Evolutionary conservation across 2,329 filamentous ascomycete genomes (phyloP).

Genomic region (Colletotrichum tropicale): DNA sequence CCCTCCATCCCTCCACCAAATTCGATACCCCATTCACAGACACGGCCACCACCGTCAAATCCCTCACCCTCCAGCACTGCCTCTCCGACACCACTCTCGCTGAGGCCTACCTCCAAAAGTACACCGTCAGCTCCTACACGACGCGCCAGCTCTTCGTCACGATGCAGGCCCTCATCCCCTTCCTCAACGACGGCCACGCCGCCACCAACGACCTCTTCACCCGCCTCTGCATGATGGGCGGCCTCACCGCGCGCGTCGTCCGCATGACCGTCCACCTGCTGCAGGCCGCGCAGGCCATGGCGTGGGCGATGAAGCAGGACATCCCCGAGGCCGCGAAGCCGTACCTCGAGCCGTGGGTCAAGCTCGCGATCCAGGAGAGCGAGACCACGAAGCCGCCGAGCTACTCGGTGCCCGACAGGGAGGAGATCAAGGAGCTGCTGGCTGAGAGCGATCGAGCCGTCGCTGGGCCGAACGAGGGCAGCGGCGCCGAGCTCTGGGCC

Average conservation of each 20-base stretch:
- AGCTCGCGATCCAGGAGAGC: slow-evolving; percentile 2
- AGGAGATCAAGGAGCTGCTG: slow-evolving; percentile 10
- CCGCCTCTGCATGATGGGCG: slow-evolving; percentile 12
- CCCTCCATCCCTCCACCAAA: not conserved
- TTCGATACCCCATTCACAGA: slow-evolving; percentile 8
- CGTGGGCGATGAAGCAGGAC: slow-evolving; percentile 16
- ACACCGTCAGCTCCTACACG: not conserved
- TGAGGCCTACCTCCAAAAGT: slow-evolving; percentile 1
- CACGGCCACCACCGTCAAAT: not conserved
- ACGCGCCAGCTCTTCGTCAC: slow-evolving; percentile 12
- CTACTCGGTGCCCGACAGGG: not conserved
- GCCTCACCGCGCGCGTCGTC: slow-evolving; percentile 14
- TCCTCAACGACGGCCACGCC: slow-evolving; percentile 2
- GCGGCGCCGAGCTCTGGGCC: slow-evolving; percentile 14
- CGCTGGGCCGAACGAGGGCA: not conserved
- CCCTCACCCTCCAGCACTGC: slow-evolving; percentile 9
- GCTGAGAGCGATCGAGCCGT: not conserved
- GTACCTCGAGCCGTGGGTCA: slow-evolving; percentile 15
- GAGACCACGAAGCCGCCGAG: slow-evolving; percentile 14
- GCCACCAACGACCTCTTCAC: slow-evolving; percentile 7
- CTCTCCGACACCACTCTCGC: slow-evolving; percentile 12
- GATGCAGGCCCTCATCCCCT: slow-evolving; percentile 16
- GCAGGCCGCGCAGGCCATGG: slow-evolving; percentile 15
- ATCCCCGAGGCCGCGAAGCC: not conserved
- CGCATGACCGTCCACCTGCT: slow-evolving; percentile 15